Conservation (phyloP, 371 early-diverging fungal genomes). For the Dinochytrium kinnereticum region DNA sequence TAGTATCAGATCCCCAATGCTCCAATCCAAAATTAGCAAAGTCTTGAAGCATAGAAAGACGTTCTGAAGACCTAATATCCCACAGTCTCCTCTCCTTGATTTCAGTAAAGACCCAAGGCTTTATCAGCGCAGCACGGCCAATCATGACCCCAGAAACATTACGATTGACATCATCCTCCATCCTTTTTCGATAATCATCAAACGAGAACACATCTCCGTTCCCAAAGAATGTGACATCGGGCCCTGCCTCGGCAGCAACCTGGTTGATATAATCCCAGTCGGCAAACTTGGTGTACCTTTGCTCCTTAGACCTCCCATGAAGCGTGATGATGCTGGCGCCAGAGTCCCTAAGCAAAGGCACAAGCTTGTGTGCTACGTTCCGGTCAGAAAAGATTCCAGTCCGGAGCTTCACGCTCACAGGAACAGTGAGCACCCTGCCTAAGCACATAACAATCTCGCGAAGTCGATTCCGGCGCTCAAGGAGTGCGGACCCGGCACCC, state of each 20-base stretch:
- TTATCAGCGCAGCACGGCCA: slow-evolving; percentile 87
- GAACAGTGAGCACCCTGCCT: slow-evolving; percentile 71
- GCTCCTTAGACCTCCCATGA: slow-evolving; percentile 92
- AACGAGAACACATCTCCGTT: slow-evolving; percentile 93
- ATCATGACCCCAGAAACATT: slow-evolving; percentile 91
- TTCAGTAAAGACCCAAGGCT: slow-evolving; percentile 93
- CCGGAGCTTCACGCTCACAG: slow-evolving; percentile 91
- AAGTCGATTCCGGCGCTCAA: slow-evolving; percentile 71
- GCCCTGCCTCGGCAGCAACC: slow-evolving; percentile 51
- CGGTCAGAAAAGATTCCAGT: slow-evolving; percentile 74
- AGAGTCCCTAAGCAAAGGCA: slow-evolving; percentile 69
- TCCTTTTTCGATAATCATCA: slow-evolving; percentile 79
- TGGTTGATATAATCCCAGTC: slow-evolving; percentile 90
- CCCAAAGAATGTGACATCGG: slow-evolving; percentile 56
- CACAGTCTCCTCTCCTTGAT: slow-evolving; percentile 84
- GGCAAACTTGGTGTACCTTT: slow-evolving; percentile 88
- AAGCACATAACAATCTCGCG: slow-evolving; percentile 79
- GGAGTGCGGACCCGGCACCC: slow-evolving; percentile 86
- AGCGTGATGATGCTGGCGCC: slow-evolving; percentile 67
- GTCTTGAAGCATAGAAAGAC: slow-evolving; percentile 85
- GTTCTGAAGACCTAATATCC: slow-evolving; percentile 91
- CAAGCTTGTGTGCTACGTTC: slow-evolving; percentile 75
- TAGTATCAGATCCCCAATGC: slow-evolving; percentile 94
- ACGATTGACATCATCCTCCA: slow-evolving; percentile 33
- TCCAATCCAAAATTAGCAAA: slow-evolving; percentile 89